Conservation (phyloP, 805 yeast genomes). For the Ascoidea asiatica region DNA sequence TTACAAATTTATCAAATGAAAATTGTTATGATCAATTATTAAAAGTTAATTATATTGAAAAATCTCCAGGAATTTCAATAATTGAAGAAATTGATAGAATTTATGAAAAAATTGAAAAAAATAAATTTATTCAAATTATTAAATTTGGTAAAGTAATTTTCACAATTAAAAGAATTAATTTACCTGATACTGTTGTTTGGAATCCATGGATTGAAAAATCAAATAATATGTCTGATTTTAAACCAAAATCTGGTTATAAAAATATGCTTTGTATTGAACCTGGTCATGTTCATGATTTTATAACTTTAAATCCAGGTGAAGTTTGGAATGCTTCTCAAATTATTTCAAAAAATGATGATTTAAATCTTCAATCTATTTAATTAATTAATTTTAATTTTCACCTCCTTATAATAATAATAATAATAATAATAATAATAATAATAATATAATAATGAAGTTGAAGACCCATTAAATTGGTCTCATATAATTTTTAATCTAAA, state of each 20-base stretch:
- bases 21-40: constrained; percentile 66
- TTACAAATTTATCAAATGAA: constrained; percentile 67
- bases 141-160: constrained; percentile 59
- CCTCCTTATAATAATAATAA: too few relatives aligned
- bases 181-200: constrained; percentile 80
- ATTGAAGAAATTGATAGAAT: constrained; percentile 77
- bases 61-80: constrained; percentile 61
- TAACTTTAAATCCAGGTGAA: constrained; percentile 52
- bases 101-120: constrained; percentile 46
- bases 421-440: too few relatives aligned
- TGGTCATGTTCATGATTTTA: constrained; percentile 68
- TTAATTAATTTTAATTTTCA: too few relatives aligned
- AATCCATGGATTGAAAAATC: constrained; percentile 90
- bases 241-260: constrained; percentile 71
- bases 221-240: constrained; percentile 76
- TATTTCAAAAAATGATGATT: constrained; percentile 37
- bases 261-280: constrained; percentile 93
- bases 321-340: constrained; percentile 65
- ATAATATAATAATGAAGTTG: too few relatives aligned
- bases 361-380: constrained; percentile 42
- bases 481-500: too few relatives aligned
- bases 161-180: constrained; percentile 48
- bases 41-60: constrained; percentile 47
- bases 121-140: constrained; percentile 51
- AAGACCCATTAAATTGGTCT: too few relatives aligned